phyloP scores from a whole-genome alignment of 176 grass and related monocot species.

The Cymbopogon citratus region DNA sequence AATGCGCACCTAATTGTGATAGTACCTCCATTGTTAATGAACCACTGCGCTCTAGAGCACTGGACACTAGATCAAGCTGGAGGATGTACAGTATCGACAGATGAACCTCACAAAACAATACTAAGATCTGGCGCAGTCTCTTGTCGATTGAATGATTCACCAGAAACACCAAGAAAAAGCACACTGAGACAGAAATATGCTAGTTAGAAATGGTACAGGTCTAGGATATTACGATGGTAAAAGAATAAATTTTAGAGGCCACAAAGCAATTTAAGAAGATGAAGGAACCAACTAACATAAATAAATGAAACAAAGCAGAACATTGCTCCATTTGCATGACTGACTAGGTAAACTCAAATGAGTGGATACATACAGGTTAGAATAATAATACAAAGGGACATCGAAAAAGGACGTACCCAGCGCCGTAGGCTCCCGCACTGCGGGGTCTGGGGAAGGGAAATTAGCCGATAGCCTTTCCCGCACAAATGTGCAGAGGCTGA shows the following conservation, averaged over 20 bases:
- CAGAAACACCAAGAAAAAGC: slow-evolving; percentile 93
- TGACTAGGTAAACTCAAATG: neutral
- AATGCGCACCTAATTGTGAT: slow-evolving; percentile 77
- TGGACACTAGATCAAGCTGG: slow-evolving; percentile 88
- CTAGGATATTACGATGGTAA: neutral
- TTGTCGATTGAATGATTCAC: slow-evolving; percentile 75
- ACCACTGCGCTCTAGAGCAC: slow-evolving; percentile 57
- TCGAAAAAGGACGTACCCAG: no score
- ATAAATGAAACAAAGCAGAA: neutral
- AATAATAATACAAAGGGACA: neutral
- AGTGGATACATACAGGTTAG: neutral
- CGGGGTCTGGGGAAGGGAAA: no score
- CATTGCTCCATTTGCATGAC: neutral
- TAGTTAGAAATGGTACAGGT: slow-evolving; percentile 17
- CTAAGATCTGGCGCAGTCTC: slow-evolving; percentile 75
- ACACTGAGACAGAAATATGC: slow-evolving; percentile 56
- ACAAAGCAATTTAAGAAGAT: neutral
- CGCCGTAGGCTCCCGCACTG: no score
- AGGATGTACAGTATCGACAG: slow-evolving; percentile 92
- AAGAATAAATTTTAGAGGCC: neutral
- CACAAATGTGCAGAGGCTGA: no score
- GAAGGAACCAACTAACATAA: slow-evolving; percentile 15
- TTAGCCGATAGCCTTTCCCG: no score
- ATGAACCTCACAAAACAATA: slow-evolving; percentile 86
- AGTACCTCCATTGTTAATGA: slow-evolving; percentile 71